Base-by-base conservation (phyloP, 192 early-diverging fungal genomes). In the Umbelopsis isabellina region DNA sequence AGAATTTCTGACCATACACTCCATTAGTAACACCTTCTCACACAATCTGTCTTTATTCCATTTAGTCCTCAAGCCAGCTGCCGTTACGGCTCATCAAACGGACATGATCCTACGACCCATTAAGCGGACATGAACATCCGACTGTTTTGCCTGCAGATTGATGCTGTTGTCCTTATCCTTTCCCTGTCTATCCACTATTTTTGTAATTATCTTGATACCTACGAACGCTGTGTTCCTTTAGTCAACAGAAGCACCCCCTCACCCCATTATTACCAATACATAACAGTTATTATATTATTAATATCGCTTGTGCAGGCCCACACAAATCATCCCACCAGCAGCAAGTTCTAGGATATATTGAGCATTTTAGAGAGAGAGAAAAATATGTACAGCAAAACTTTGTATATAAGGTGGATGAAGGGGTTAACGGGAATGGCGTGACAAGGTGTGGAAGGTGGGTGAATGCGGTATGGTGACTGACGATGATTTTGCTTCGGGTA, bases 131-230 rank as follows among this genome's bases (percentile, higher is more conserved):
- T 41, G 37, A 41, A n/a, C n/a, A n/a, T 10, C 37, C 48, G 12
- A 49, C 48, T 21, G 6, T 49, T 11, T 49, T 49, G 48, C 0
- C 48, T 49, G 37, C 37, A 41, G 0, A 10, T 16, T 49, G 12
- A 49, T 49, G 20, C 5, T 21, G 18, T 20, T 3, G 0, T 21
- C 48, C 5, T 30, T 9, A 6, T 58, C 4, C n/a, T 30, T 35
- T 25, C 11, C 53, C 33, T 11, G 1, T 58, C 12, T 15, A 33
- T 15, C 55, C 16, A 35, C 30, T 61, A 25, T 61, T 53, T 30
- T 61, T 61, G 55, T 61, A 61, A 61, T 61, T 61, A 61, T 61
- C 55, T 27, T 25, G 21, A 61, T 61, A 61, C 55, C 55, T 61
- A 61, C 55, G 37, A 41, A 61, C 11, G 7, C 16, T 37, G 25